Evolutionary conservation across 2,329 filamentous ascomycete species (phyloP), one percentile per base, ranked within the genome.

Genomic region (Phialemoniopsis sp.): DNA sequence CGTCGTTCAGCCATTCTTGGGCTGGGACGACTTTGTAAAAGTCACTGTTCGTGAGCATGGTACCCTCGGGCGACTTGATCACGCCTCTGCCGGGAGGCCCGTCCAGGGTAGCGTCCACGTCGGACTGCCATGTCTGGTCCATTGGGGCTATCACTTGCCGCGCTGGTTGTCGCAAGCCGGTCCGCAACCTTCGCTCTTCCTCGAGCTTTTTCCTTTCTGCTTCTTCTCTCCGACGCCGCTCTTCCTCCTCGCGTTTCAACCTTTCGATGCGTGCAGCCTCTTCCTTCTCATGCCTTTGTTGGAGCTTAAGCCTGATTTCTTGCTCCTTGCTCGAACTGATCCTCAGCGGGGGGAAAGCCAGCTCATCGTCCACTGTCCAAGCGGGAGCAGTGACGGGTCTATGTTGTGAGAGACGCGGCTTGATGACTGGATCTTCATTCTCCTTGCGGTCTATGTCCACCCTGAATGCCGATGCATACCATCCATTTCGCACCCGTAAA

Each of bases 1-100:
- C 82, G 56, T 90, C 87, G 46, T 90, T 89, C 7, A 91, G 71
- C 86, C 86, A 91, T 19, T 68, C 68, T 1, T 61, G 68, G 8
- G 64, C 57, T 14, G 67, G 66, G 13, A 83, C 67, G 8, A 89
- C 61, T 34, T 73, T 82, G n/a, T 62, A 66, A 50, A 89, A 82
- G 53, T 87, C 83, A 38, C 78, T 74, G 3, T 64, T 56, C 2
- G 54, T 65, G 13, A 87, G 60, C 12, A 73, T 64, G 3, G 66
- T 66, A 2, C 73, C 71, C 44, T 76, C 73, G 7, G 63, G 59
- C 9, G 73, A 71, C 38, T 56, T 67, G 41, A 66, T 68, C 37
- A 78, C 57, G 36, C 57, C 59, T 7, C 52, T 53, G 13, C 55
- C 48, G 28, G 55, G 48, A 30, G 59, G 45, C 16, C 64, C 54